These are phyloP conservation scores for Tuber magnatum DNA, from an alignment of 495 filamentous ascomycete species.

Conservation along the genomic window DNA sequence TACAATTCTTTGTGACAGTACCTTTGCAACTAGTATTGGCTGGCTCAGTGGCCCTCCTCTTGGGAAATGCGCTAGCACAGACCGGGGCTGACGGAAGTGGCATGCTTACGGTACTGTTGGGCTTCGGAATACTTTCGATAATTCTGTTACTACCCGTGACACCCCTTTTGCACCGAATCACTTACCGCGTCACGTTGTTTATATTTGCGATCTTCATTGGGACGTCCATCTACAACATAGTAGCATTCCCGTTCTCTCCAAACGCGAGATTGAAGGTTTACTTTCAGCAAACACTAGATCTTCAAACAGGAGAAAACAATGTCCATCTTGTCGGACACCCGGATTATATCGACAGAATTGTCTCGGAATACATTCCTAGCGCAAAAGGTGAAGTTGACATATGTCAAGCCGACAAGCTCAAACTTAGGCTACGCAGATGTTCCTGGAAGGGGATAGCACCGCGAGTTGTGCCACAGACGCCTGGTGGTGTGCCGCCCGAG, in stretches of 20 bases:
- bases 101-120: constrained; percentile 59
- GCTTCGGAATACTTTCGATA: constrained; percentile 58
- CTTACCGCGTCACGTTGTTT: constrained; percentile 71
- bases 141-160: constrained; percentile 68
- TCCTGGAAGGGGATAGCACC: constrained; percentile 64
- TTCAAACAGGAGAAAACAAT: constrained; percentile 61
- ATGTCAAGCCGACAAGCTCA: constrained; percentile 46
- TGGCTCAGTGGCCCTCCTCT: constrained; percentile 65
- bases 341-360: constrained; percentile 60
- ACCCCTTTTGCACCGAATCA: constrained; percentile 81
- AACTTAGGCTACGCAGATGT: constrained; percentile 54
- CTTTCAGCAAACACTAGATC: constrained; percentile 74
- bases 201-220: constrained; percentile 64
- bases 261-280: constrained; percentile 74
- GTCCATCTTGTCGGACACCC: constrained; percentile 66
- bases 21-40: constrained; percentile 69
- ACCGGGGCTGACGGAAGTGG: constrained; percentile 72
- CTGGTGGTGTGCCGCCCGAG: constrained; percentile 46
- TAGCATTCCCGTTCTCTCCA: constrained; percentile 79
- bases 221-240: constrained; percentile 79
- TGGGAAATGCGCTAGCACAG: constrained; percentile 64
- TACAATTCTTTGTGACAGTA: constrained; percentile 73
- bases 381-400: constrained; percentile 54
- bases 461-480: constrained; percentile 47
- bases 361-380: constrained; percentile 60